Evolutionary conservation across 805 yeast genomes (phyloP), one percentile per base, ranked within the genome.

Genomic region (Lipomyces sp.): DNA sequence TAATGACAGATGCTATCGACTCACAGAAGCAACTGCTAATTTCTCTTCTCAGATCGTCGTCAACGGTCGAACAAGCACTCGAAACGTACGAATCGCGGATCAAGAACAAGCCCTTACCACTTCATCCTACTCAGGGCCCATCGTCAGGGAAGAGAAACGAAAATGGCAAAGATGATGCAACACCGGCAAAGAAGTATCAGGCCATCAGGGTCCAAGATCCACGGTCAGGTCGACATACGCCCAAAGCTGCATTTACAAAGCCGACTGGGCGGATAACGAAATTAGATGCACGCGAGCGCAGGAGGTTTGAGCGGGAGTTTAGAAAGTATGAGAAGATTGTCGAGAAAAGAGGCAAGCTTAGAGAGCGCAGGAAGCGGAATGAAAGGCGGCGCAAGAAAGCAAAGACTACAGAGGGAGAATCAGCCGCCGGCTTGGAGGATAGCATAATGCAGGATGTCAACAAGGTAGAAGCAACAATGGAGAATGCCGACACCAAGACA

Each of bases 31-130:
- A 30, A 18, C 29, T 48, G n/a, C 56, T 56, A 4, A 63, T 58
- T 18, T 30, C 55, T 11, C 29, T 58, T 4, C 30, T 63, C 15
- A n/a, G 15, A n/a, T 10, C 18, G 1, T 32, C 65, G 2, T 30
- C 45, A 15, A n/a, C 64, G 11, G 48, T 42, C 30, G 60, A 56
- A 15, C 61, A 51, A 24, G 69, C 64, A 4, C 50, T 24, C 8
- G 57, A 60, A 24, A 18, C 48, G 1, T 66, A 63, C 63, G 60
- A 60, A 11, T 48, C 45, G 13, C 64, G 60, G 11, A 18, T 60
- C 42, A 57, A 63, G 42, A 64, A 66, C 35, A 56, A 51, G 32
- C 64, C 67, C 15, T 54, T 66, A 7, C 63, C 64, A 3, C 54
- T 66, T 10, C 54, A 53, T n/a, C 67, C 69, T 3, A 66, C 66